Evolutionary conservation across 2,329 filamentous ascomycete species (phyloP).

Genomic region (Meredithiella fracta): DNA sequence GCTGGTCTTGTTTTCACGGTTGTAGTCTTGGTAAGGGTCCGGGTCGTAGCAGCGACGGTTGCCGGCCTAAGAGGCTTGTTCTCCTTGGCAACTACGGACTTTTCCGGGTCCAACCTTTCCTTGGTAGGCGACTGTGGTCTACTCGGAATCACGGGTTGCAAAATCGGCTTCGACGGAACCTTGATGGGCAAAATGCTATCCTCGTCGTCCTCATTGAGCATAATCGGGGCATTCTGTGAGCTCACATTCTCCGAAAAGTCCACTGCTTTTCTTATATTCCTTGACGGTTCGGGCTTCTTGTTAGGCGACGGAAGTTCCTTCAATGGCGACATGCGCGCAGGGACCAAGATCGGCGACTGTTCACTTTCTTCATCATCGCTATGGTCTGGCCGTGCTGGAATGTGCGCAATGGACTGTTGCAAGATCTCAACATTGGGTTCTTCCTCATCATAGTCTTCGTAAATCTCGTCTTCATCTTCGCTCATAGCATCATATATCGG

Average conservation of each 20-base stretch:
- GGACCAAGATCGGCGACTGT: slow-evolving; percentile 28
- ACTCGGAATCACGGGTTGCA: not conserved
- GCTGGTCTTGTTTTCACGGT: slow-evolving; percentile 9
- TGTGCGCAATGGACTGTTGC: slow-evolving; percentile 25
- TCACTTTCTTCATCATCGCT: not conserved
- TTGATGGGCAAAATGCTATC: slow-evolving; percentile 12
- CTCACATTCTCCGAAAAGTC: slow-evolving; percentile 4
- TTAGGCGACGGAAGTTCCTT: slow-evolving; percentile 37
- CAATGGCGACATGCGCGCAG: slow-evolving; percentile 34
- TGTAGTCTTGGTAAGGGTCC: slow-evolving; percentile 5
- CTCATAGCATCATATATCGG: slow-evolving; percentile 17
- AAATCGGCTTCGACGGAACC: slow-evolving; percentile 4
- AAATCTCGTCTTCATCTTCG: slow-evolving; percentile 23
- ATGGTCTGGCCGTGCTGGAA: not conserved
- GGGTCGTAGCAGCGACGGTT: not conserved
- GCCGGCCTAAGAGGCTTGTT: not conserved
- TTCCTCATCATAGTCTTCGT: slow-evolving; percentile 27
- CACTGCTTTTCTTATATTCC: slow-evolving; percentile 14
- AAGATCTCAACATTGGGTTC: slow-evolving; percentile 31
- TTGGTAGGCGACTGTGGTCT: not conserved
- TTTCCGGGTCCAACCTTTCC: not conserved
- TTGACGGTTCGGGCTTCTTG: slow-evolving; percentile 19
- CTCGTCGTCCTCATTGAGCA: slow-evolving; percentile 8
- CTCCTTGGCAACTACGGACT: not conserved
- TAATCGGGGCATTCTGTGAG: not conserved